Percentiles rank a stretch among this genome's conserved stretches.
phyloP scores from a whole-genome alignment of 2,329 filamentous ascomycete species.

The Spiromastix sp. region DNA sequence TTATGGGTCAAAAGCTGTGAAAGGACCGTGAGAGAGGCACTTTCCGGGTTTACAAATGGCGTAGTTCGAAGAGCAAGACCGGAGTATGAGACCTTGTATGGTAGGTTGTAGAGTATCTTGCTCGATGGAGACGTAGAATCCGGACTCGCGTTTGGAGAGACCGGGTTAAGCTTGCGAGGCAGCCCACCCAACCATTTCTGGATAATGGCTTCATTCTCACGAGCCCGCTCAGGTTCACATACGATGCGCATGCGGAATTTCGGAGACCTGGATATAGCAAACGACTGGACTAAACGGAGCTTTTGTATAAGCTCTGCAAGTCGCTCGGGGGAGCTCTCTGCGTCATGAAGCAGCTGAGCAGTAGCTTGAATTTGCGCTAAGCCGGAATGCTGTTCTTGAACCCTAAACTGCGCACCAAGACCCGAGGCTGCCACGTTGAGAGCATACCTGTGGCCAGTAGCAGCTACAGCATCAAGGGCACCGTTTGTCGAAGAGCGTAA shows the following conservation, averaged over 20 bases:
- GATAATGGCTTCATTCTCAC: slow-evolving; percentile 60
- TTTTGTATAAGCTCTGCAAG: slow-evolving; percentile 69
- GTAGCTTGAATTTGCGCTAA: slow-evolving; percentile 81
- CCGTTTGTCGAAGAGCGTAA: slow-evolving; percentile 80
- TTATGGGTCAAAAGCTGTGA: slow-evolving; percentile 92
- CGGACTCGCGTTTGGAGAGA: slow-evolving; percentile 11
- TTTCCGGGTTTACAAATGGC: slow-evolving; percentile 65
- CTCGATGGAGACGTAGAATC: slow-evolving; percentile 29
- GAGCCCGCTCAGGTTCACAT: slow-evolving; percentile 65
- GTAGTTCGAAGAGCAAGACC: slow-evolving; percentile 71
- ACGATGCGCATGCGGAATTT: slow-evolving; percentile 73
- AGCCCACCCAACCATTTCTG: slow-evolving; percentile 57
- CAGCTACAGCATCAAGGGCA: slow-evolving; percentile 83
- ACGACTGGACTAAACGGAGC: slow-evolving; percentile 71
- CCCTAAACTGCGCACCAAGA: slow-evolving; percentile 59
- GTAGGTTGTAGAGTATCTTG: slow-evolving; percentile 85
- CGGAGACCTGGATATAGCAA: slow-evolving; percentile 59
- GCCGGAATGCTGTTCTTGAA: slow-evolving; percentile 80
- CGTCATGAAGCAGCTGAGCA: slow-evolving; percentile 59
- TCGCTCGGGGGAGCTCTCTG: slow-evolving; percentile 57
- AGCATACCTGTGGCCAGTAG: slow-evolving; percentile 79
- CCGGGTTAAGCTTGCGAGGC: slow-evolving; percentile 37
- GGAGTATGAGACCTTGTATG: slow-evolving; percentile 96
- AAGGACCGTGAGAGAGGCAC: slow-evolving; percentile 76
- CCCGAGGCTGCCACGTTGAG: slow-evolving; percentile 73